phyloP scores from a whole-genome alignment of 2,329 filamentous ascomycete species.

The Xylaria sp. region DNA sequence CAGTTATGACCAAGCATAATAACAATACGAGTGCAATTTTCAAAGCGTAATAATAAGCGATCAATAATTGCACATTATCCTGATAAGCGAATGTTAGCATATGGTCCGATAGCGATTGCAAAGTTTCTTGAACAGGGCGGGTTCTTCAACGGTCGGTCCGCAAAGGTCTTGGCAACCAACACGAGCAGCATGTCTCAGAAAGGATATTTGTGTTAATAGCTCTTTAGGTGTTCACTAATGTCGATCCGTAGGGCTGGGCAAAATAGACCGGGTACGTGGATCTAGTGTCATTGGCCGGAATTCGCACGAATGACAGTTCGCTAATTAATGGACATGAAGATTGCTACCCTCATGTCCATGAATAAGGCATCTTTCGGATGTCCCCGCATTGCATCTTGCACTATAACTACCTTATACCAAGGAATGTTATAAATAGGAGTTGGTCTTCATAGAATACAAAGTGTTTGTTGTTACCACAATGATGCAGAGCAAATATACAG shows the following conservation, averaged over 20 bases:
- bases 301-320: neutral
- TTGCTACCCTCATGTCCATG: too few relatives aligned
- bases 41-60: constrained; percentile 2
- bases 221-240: neutral
- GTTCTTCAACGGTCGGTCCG: neutral
- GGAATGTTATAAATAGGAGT: neutral
- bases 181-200: constrained; percentile 31
- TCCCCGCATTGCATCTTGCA: neutral
- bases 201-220: neutral
- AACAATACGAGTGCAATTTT: neutral
- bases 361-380: too few relatives aligned
- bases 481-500: neutral
- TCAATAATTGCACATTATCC: neutral
- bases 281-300: constrained; percentile 1
- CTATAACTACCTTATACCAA: neutral
- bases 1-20: neutral
- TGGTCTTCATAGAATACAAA: neutral
- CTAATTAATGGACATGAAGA: neutral
- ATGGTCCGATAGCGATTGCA: neutral
- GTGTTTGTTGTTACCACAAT: neutral
- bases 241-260: constrained; percentile 26
- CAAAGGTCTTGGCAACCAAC: constrained; percentile 22
- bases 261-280: neutral
- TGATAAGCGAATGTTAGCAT: neutral
- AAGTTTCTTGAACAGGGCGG: neutral